Evolutionary conservation across 139 green algal species (phyloP), one percentile per base, ranked within the genome.

Genomic region (Haematococcus lacustris): DNA sequence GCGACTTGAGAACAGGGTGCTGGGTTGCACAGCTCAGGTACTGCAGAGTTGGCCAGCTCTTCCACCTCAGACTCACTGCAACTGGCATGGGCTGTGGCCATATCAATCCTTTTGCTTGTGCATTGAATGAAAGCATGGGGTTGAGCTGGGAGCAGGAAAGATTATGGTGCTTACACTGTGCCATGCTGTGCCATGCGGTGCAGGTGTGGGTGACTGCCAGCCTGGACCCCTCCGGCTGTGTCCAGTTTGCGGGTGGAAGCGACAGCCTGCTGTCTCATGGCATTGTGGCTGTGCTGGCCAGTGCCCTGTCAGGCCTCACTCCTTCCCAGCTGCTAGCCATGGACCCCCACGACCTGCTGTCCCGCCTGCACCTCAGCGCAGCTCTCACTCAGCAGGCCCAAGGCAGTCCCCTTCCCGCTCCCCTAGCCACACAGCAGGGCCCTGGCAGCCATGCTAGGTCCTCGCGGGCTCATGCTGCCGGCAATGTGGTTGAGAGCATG

Each of bases 1-100:
- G n/a, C n/a, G n/a, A n/a, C n/a, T n/a, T n/a, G n/a, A n/a, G 25
- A 95, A 96, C 71, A 82, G 93, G 21, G 91, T 98, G 21, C 96
- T 98, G 88, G 94, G 93, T 32, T 98, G 94, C 83, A 92, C 93
- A 2, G 76, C 92, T 3, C 85, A 93, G 73, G 86, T 89, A 51
- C n/a, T n/a, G n/a, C n/a, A n/a, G n/a, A n/a, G n/a, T n/a, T n/a
- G n/a, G n/a, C n/a, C n/a, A n/a, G n/a, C n/a, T n/a, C n/a, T n/a
- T n/a, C n/a, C n/a, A n/a, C n/a, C n/a, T n/a, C n/a, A n/a, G n/a
- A n/a, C n/a, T n/a, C n/a, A n/a, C n/a, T n/a, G n/a, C n/a, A n/a
- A n/a, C n/a, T n/a, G n/a, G n/a, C n/a, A n/a, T n/a, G n/a, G n/a
- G n/a, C n/a, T n/a, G n/a, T n/a, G n/a, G n/a, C n/a, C n/a, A n/a